Evolutionary conservation across 441 rosid genomes (phyloP), one percentile per base, ranked within the genome.

Genomic region (Gossypium trilobum): DNA sequence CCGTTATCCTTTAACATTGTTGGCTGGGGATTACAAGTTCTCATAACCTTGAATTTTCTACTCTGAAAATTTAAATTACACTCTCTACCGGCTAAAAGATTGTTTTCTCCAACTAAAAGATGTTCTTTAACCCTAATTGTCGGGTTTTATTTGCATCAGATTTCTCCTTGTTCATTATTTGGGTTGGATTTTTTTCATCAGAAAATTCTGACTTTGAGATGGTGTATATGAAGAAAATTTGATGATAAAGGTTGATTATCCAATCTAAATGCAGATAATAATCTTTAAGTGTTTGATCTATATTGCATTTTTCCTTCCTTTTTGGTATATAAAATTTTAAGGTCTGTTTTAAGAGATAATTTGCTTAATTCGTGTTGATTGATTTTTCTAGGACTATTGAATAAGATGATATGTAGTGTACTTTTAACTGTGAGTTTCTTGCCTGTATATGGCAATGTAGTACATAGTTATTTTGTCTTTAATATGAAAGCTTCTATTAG

Each of bases 401-500:
- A n/a, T 59, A 5, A 44, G 57, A 60, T 66, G 16, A 44, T 74
- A 64, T 46, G 14, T 75, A 29, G 44, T 63, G 23, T 69, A n/a
- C 8, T 31, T 50, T 60, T 70, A 13, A 22, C 51, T 44, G 16
- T 71, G 74, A 71, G 72, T 71, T 66, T 20, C 51, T 54, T 73
- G 75, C 80, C 54, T 64, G 72, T 59, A 51, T 44, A 17, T 69
- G 78, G 73, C 74, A 59, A 73, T 63, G 73, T 68, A 63, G 70
- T 58, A 20, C 52, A 16, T 74, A 51, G 64, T 70, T 73, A 25
- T 62, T 66, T 82, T 73, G 76, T 56, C 81, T 84, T 77, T 68
- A 69, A 7, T 82, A 71, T 81, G 72, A 81, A 81, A 83, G 78
- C 78, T 82, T 78, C 85, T 80, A 76, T 91, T 68, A 76, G 98